Evolutionary conservation across 2,329 filamentous ascomycete species (phyloP), one percentile per base, ranked within the genome.

Genomic region (Arthrobotrys pseudoclavata): DNA sequence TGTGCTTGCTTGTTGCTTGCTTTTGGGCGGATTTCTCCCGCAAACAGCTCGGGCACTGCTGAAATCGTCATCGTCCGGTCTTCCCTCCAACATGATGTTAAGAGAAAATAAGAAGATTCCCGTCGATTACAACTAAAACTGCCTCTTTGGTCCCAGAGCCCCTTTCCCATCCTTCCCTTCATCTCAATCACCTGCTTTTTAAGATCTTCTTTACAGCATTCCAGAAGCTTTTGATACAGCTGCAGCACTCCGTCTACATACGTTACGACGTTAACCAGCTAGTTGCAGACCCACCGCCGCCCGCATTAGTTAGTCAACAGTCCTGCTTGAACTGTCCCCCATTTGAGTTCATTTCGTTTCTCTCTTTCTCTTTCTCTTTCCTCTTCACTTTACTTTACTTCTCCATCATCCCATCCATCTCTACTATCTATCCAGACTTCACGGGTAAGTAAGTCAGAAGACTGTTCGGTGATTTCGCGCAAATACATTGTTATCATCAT

Each of bases 51-150:
- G 29, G 60, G 26, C 42, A 37, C 60, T 55, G 72, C 72, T 77
- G 66, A 77, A 77, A 77, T 77, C 72, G 72, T 77, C 72, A 77
- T 77, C 61, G 71, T 76, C 47, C 72, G 24, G 57, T 69, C 31
- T 26, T 37, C 18, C 42, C 48, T 40, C 53, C 34, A 34, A 34
- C 22, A 6, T 7, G 45, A 63, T 18, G 50, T 18, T 15, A 61
- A 69, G 71, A 50, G 57, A 55, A 34, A 63, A 69, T 69, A 69
- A 76, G 64, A 63, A n/a, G 57, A 66, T 69, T 76, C 71, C 71
- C 55, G 71, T 69, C 52, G 66, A 64, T 67, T 70, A 74, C 37
- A 48, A 13, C 15, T 40, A 40, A 40, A 40, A 40, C 37, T 40
- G 37, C 10, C 37, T 40, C 37, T n/a, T 31, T 66, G 45, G 18